Conservation (phyloP, 176 grass and related monocot genomes). For the Poa pratensis region DNA sequence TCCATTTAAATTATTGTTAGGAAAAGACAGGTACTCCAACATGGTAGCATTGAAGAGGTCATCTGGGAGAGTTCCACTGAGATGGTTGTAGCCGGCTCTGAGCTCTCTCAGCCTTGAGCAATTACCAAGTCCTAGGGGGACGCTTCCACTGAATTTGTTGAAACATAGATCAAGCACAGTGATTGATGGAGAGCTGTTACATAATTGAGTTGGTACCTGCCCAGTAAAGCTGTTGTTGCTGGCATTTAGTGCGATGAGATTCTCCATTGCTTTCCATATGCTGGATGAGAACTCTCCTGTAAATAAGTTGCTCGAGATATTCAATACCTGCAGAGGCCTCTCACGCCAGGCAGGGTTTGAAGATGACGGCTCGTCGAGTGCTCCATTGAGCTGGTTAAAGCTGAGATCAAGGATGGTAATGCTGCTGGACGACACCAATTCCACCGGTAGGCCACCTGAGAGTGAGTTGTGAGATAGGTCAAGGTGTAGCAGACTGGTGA, state of each 20-base stretch:
- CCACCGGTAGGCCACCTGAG: not conserved
- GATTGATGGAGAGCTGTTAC: not conserved
- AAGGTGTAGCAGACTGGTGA: not conserved
- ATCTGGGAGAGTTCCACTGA: constrained; percentile 20
- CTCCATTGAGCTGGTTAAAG: not conserved
- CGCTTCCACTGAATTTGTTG: constrained; percentile 33
- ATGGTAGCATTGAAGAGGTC: constrained; percentile 39
- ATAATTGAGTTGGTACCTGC: not conserved
- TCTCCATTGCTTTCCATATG: not conserved
- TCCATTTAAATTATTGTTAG: not conserved
- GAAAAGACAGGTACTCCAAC: constrained; percentile 27
- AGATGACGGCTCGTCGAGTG: not conserved
- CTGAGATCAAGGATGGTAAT: not conserved
- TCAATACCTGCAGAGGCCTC: not conserved
- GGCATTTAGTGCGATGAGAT: not conserved
- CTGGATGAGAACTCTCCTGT: constrained; percentile 20
- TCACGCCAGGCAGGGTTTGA: not conserved
- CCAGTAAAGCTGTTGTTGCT: constrained; percentile 46
- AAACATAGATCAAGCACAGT: constrained; percentile 15
- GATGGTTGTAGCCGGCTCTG: constrained; percentile 12
- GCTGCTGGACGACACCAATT: not conserved
- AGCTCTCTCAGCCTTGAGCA: constrained; percentile 36
- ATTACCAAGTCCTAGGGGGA: not conserved
- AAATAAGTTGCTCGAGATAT: constrained; percentile 16
- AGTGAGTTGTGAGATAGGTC: constrained; percentile 39